Evolutionary conservation across 2,329 filamentous ascomycete species (phyloP).

Genomic region (Verticillium tricorpus): DNA sequence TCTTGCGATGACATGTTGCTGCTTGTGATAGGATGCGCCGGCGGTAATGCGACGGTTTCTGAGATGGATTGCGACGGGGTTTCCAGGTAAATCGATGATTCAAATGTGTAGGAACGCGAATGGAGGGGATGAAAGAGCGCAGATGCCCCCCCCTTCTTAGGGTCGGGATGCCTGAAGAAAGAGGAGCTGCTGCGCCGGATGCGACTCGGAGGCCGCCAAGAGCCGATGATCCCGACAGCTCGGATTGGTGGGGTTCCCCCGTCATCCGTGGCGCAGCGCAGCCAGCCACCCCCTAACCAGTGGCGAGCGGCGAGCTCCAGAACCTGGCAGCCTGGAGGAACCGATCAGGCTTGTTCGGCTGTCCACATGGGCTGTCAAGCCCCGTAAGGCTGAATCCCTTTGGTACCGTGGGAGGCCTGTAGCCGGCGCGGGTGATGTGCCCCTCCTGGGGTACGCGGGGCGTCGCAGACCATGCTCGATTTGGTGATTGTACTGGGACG

Average conservation of each 20-base stretch:
- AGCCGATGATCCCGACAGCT: not conserved
- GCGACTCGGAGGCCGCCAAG: not conserved
- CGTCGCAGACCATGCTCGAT: too few relatives aligned
- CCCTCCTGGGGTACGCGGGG: not conserved
- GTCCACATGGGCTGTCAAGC: not conserved
- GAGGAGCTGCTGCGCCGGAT: not conserved
- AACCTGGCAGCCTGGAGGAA: not conserved
- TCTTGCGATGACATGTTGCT: slow-evolving; percentile 31
- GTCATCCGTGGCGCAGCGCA: not conserved
- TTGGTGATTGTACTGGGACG: too few relatives aligned
- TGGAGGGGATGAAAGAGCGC: not conserved
- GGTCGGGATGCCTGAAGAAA: not conserved
- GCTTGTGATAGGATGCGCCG: not conserved
- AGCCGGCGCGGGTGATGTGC: too few relatives aligned
- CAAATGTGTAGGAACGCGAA: not conserved
- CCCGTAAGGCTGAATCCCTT: not conserved
- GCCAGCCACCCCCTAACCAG: not conserved
- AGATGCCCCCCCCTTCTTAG: not conserved
- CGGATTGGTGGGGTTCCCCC: not conserved
- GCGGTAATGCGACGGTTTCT: not conserved
- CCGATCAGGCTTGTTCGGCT: not conserved
- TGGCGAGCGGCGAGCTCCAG: not conserved
- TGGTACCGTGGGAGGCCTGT: not conserved
- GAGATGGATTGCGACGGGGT: not conserved
- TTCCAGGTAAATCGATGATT: not conserved